Evolutionary conservation across 1,284 basidiomycete genomes (phyloP), one percentile per base, ranked within the genome.

Genomic region (Cystobasidium slooffiae): DNA sequence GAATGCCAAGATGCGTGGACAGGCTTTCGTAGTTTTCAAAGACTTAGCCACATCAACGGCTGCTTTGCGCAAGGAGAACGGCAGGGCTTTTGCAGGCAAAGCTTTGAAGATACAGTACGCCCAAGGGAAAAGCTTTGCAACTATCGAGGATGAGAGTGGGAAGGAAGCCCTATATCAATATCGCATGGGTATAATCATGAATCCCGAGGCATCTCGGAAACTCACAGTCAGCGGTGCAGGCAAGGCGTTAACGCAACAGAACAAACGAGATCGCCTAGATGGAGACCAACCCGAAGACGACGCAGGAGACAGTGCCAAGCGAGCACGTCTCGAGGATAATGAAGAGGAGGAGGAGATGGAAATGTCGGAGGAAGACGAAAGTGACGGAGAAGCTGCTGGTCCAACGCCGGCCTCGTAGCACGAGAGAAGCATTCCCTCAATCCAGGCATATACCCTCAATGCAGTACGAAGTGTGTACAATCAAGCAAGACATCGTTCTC

Each of bases 21-120:
- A 97, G 84, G 96, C 96, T 0, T 99, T 97, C 83, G 88, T 99
- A 79, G 94, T 97, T 76, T 99, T 97, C 83, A 88, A 89, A 76
- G 93, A 95, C 84, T 88, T 94, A 74, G 88, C 91, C 20, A 87
- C 89, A 62, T 93, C 94, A 69, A 97, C 94, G 12, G 88, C 93
- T 47, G 97, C 95, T 20, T 86, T 97, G 87, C 87, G 94, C 53
- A 92, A 90, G 61, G 90, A 94, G 80, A 90, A 92, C 79, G 94
- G 94, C 18, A 56, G 58, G 7, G 58, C 62, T 47, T 76, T 76
- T 67, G 65, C 65, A 59, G 75, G 70, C 6, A 68, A 65, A 51
- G 31, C 62, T 6, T 16, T 76, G 65, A 68, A 77, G 47, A 77
- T 80, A 63, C 59, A 67, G 14, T 80, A 80, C 63, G 78, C 80